These are phyloP conservation scores for Saprolegnia parasitica DNA, from an alignment of 352 stramenopile species.

Conservation along the genomic window DNA sequence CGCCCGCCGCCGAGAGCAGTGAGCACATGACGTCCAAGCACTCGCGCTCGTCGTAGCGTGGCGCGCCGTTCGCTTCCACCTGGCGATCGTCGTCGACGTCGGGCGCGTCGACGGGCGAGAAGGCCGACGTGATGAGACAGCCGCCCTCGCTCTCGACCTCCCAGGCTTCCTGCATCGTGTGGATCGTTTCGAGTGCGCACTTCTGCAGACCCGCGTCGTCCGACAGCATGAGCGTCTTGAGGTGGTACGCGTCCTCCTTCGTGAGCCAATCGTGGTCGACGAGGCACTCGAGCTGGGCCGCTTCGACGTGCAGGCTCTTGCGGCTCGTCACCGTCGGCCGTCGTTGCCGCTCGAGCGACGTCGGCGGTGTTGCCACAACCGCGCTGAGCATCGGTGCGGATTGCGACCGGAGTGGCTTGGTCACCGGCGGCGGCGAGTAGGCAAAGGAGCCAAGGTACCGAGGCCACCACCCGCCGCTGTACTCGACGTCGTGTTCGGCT, in stretches of 20 bases:
- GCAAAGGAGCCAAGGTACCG: conserved; percentile 50
- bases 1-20: conserved; percentile 62
- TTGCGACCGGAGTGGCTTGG: conserved; percentile 29
- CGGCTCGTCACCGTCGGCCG: not conserved
- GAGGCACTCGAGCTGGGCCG: conserved; percentile 68
- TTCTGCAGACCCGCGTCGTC: conserved; percentile 41
- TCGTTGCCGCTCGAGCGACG: not conserved
- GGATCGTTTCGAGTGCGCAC: conserved; percentile 58
- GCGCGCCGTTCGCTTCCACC: not conserved
- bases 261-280: conserved; percentile 61
- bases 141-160: conserved; percentile 13
- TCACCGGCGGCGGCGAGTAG: conserved; percentile 3
- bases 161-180: conserved; percentile 52
- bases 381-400: conserved; percentile 34
- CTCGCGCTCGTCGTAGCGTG: conserved; percentile 35
- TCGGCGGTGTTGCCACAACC: conserved; percentile 30
- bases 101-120: conserved; percentile 23
- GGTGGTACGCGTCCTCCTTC: conserved; percentile 60
- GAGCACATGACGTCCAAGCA: conserved; percentile 77
- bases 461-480: conserved; percentile 58
- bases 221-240: conserved; percentile 57
- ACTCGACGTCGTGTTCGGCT: conserved; percentile 43
- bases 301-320: conserved; percentile 16
- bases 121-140: conserved; percentile 33
- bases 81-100: conserved; percentile 33